Evolutionary conservation across 2,329 filamentous ascomycete species (phyloP), one percentile per base, ranked within the genome.

Genomic region (Hypoxylon sp.): DNA sequence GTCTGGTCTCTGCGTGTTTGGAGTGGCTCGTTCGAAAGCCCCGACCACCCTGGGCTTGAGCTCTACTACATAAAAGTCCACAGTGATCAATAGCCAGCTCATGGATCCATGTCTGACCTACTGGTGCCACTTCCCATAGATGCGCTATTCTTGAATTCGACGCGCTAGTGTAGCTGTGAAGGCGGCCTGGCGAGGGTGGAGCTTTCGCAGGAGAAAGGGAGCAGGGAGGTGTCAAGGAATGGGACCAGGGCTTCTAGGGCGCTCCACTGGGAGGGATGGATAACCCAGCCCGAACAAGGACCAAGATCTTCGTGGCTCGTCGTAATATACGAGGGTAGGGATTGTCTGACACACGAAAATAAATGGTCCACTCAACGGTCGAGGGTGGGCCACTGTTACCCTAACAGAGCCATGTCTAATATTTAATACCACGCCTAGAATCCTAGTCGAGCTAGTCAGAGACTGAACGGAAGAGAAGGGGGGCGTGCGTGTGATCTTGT

Each of bases 261-360:
- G 61, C 54, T 61, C 62, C 61, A 63, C 61, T 62, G 62, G 56
- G 9, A 51, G 59, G 62, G 51, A 61, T 60, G 61, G 57, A 60
- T 59, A 59, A 51, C 52, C 52, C 49, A 59, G 60, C 52, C 63
- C 60, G 63, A 60, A 62, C 55, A 62, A 61, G 59, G 61, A 63
- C 65, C 61, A 52, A 60, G 61, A 66, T 63, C 62, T 70, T 70
- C 70, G 73, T 75, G 73, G 75, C 70, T 74, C 72, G 70, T 72
- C 68, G 73, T 71, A 77, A 78, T 76, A 77, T 77, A 75, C 75
- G 73, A 76, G 70, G 69, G 68, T 71, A 73, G 71, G 74, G 71
- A 72, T 73, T 68, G 71, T 76, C 75, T 78, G 75, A 78, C 76
- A 76, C 76, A 77, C 70, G 67, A 73, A 71, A 72, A 73, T 71